Base-by-base conservation (phyloP, 2,329 filamentous ascomycete genomes). In the Diplodia intermedia region DNA sequence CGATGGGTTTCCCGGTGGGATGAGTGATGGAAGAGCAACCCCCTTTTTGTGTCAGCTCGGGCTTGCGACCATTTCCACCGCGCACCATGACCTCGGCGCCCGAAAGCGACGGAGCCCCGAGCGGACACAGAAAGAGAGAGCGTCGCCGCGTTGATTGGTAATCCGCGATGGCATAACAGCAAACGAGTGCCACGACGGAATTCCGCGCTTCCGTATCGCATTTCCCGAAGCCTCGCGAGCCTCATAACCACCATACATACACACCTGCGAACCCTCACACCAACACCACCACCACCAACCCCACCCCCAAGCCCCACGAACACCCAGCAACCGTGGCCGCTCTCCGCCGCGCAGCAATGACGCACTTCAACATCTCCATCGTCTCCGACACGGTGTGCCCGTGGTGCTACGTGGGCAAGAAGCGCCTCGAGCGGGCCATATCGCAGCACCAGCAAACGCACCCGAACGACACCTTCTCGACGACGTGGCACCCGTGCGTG, bases 381-480 rank as follows among this genome's bases (percentile, higher is more conserved):
- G 88, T 93, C 69, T 92, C 87, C n/a, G 93, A 97, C 80, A 91
- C 88, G 2, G 86, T 95, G 72, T 96, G 92, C 77, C 91, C 92
- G 67, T 79, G 77, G 77, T 84, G 93, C 84, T 95, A 93, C 78
- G 83, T 96, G 18, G 93, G 92, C 78, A 91, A 92, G 76, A 88
- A 88, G 71, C 89, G 91, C 47, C 86, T 97, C 49, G 87, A 90
- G 62, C 86, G 86, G 70, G 92, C 90, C 70, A 94, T 97, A 69
- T 77, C 82, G 9, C 78, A 86, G 36, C 92, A 91, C 81, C 86
- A 87, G 74, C 82, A 86, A 73, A 82, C 84, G 49, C 83, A 92
- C 72, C 88, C 90, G 0, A 78, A 84, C 49, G 90, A 94, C 79
- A 91, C 85, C 23, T 94, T 96, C 81, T 85, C 84, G 56, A 87